Conservation (phyloP, 2,329 filamentous ascomycete species). For the Talaromyces sp. region DNA sequence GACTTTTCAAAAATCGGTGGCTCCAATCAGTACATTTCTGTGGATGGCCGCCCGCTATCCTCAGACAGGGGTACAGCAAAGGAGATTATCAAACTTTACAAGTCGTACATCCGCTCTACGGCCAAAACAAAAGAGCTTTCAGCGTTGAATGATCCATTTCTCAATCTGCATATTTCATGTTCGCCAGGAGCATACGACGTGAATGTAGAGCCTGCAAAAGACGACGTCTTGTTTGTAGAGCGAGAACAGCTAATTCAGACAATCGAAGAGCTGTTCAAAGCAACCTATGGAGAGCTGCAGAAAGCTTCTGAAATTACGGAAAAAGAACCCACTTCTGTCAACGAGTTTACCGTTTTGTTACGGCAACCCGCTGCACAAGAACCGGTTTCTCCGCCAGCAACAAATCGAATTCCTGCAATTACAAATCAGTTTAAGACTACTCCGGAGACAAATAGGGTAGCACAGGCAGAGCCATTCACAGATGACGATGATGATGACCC, state of each 20-base stretch:
- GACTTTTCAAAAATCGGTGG: constrained; percentile 37
- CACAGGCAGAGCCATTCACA: background rate
- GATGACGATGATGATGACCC: background rate
- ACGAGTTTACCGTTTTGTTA: constrained; percentile 25
- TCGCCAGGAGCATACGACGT: constrained; percentile 56
- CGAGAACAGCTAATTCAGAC: constrained; percentile 41
- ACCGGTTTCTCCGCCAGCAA: constrained; percentile 6
- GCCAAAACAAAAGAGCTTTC: constrained; percentile 23
- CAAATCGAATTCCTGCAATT: background rate
- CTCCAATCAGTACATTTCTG: constrained; percentile 51
- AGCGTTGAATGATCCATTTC: constrained; percentile 51
- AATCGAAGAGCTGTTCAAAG: constrained; percentile 46
- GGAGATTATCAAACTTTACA: constrained; percentile 52
- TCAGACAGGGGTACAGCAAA: constrained; percentile 50
- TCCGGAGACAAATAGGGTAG: background rate
- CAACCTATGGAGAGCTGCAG: constrained; percentile 33
- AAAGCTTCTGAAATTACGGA: background rate
- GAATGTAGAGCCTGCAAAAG: constrained; percentile 63
- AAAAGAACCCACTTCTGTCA: background rate
- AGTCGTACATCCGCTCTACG: constrained; percentile 46
- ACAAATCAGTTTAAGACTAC: background rate
- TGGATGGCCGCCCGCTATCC: constrained; percentile 58
- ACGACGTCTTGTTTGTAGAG: constrained; percentile 59
- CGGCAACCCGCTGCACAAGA: constrained; percentile 19
- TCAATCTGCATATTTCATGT: constrained; percentile 55